Evolutionary conservation across 2,329 filamentous ascomycete species (phyloP), one percentile per base, ranked within the genome.

Genomic region (Elsinoe fawcettii): DNA sequence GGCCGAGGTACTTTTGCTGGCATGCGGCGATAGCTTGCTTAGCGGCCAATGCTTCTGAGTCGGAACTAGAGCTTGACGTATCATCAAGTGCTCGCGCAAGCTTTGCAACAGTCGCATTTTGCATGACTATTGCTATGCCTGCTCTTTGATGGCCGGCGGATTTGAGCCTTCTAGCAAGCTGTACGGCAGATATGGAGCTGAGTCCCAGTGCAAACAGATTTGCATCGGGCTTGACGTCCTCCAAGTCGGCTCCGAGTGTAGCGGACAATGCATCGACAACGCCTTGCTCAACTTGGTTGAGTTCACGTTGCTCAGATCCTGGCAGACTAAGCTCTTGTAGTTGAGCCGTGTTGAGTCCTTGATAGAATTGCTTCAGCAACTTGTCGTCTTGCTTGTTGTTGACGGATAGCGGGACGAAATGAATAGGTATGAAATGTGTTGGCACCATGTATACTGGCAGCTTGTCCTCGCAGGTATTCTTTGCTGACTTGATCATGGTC

Each of bases 361-460:
- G 71, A 65, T 92, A 96, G 1, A 95, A 71, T 0, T 72, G 70
- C 58, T 80, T 85, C 2, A 96, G 72, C 34, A 77, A 75, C 65
- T 87, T 92, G 5, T 79, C 77, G 64, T 96, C 90, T 0, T 87
- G 86, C 67, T 96, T 96, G 71, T 96, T 96, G 69, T 96, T 96
- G 5, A 87, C 75, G 1, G 89, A 95, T 0, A 96, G 75, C 0
- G 91, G 91, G 56, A 96, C 83, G 6, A 74, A 77, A 0, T 83
- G 79, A 6, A 96, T 72, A 2, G 80, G 80, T 22, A 96, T 74
- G 59, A 95, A 83, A 65, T 93, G 88, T 0, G 89, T 91, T 0
- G 91, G 92, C 1, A 96, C 81, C 91, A 96, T 96, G 68, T 96
- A 96, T 0, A 79, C 80, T 0, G 91, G 88, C 2, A 96, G 77